Evolutionary conservation across 306 rosid genomes (phyloP), one percentile per base, ranked within the genome.

Genomic region (Acacia crassicarpa): DNA sequence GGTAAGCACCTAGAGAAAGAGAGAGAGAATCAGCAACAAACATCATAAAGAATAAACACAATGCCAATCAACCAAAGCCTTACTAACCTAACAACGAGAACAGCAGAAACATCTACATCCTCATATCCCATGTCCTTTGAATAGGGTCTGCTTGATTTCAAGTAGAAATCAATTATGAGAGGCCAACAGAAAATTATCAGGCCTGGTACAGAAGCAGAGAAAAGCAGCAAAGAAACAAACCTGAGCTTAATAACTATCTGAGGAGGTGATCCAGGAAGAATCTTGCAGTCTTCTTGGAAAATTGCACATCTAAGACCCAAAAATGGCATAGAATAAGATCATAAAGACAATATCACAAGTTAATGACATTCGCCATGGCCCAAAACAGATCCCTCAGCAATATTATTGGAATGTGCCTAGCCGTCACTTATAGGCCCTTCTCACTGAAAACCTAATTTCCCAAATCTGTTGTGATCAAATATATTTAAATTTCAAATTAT

Each of bases 61-160:
- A 78, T 8, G 9, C 71, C 61, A 54, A 66, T 20, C 19, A 61
- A 78, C 51, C 27, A 76, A 61, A 77, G 72, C 56, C 80, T 41
- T 51, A 85, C 90, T 82, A 67, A 91, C 97, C 97, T 87, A 72
- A 94, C 97, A 63, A 75, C 48, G 81, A 93, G 93, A 82, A 86
- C 67, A 75, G 98, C 97, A 67, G 97, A 90, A 81, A 93, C 89
- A 81, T 95, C 95, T 20, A 82, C 69, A 68, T 95, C 99, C 80
- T 95, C 98, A 79, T 89, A 91, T 38, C 98, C 98, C 98, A 93
- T 95, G 78, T 84, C 97, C 87, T 91, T 92, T 13, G 97, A 90
- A 88, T 95, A 88, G 32, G 99, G 98, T 89, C 97, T 94, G 87
- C 32, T 76, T 80, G 67, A 80, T 76, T 73, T 54, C 80, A 86